Evolutionary conservation across 129 eudicot genomes (phyloP).

Genomic region (Pseudognaphalium luteoalbum): DNA sequence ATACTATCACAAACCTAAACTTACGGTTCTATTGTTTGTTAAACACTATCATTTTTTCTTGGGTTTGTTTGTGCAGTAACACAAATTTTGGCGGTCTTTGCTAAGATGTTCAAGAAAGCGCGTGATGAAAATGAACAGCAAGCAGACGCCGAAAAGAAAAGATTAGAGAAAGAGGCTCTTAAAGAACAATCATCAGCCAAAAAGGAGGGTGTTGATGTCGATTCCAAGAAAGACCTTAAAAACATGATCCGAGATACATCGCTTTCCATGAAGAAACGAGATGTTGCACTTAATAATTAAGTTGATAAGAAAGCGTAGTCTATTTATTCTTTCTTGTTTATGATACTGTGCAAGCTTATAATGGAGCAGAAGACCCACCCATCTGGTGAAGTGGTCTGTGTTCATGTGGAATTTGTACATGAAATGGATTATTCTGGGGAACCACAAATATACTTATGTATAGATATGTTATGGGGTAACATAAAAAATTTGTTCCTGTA

Average conservation of each 20-base stretch:
- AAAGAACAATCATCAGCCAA: slow-evolving; percentile 72
- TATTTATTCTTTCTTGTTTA: background rate
- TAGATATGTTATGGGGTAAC: slow-evolving; percentile 21
- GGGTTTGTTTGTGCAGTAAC: slow-evolving; percentile 65
- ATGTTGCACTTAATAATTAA: slow-evolving; percentile 3
- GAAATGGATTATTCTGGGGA: background rate
- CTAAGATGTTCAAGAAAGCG: slow-evolving; percentile 84
- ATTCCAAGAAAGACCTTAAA: slow-evolving; percentile 48
- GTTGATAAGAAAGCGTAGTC: background rate
- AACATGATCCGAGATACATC: slow-evolving; percentile 45
- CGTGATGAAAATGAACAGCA: slow-evolving; percentile 82
- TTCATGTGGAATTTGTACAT: slow-evolving; percentile 17
- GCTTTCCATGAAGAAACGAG: slow-evolving; percentile 28
- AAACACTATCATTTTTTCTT: slow-evolving; percentile 5
- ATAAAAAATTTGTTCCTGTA: background rate
- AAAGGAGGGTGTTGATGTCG: slow-evolving; percentile 42
- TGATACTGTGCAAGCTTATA: background rate
- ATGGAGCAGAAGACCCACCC: background rate
- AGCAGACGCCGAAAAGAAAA: slow-evolving; percentile 96
- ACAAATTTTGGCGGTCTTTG: slow-evolving; percentile 77
- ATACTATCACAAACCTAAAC: background rate
- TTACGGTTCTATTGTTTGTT: background rate
- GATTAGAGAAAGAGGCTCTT: slow-evolving; percentile 88
- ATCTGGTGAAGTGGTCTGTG: slow-evolving; percentile 18
- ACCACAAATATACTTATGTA: slow-evolving; percentile 22